Conservation (phyloP, 345 rosid genomes). For the Linum tenue region DNA sequence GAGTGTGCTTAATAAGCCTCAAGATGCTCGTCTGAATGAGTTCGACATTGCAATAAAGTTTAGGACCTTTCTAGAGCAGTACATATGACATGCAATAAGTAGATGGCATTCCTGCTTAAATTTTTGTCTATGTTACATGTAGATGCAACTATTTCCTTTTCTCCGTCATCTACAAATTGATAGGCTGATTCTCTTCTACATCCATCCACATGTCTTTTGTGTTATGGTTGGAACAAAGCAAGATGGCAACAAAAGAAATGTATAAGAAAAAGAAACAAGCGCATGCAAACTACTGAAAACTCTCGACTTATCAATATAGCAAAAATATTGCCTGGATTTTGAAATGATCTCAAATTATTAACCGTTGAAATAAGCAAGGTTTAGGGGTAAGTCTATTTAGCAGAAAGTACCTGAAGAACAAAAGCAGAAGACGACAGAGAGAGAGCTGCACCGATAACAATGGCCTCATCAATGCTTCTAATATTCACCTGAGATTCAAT, state of each 20-base stretch:
- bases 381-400: background rate
- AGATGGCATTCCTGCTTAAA: background rate
- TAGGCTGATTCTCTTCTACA: background rate
- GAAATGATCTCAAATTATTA: background rate
- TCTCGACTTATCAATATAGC: background rate
- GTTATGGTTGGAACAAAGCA: background rate
- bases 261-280: background rate
- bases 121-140: background rate
- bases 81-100: background rate
- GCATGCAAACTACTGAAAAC: background rate
- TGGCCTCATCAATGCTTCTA: constrained; percentile 91
- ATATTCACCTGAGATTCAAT: constrained; percentile 61
- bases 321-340: background rate
- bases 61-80: background rate
- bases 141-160: background rate
- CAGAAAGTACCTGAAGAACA: constrained; percentile 69
- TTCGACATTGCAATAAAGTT: too few species aligned
- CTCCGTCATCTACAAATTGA: background rate
- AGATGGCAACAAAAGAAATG: background rate
- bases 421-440: constrained; percentile 96
- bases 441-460: constrained; percentile 95
- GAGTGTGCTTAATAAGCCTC: constrained; percentile 32
- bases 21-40: constrained; percentile 12
- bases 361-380: background rate
- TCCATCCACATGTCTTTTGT: background rate